phyloP scores from a whole-genome alignment of 331 rosid species.

The Phaseolus coccineus region DNA sequence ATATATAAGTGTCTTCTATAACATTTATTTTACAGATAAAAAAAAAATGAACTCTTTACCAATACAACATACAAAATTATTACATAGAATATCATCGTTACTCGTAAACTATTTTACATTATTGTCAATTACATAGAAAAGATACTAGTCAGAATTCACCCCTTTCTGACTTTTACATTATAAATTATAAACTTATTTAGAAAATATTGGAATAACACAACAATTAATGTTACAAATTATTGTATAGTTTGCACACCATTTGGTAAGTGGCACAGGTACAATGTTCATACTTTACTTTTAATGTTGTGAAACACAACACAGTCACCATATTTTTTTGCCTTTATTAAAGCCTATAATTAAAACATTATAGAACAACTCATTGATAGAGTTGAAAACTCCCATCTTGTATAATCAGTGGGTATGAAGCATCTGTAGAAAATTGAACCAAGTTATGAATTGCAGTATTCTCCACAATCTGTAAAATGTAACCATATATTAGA shows the following conservation, averaged over 20 bases:
- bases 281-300: constrained; percentile 1
- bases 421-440: constrained; percentile 47
- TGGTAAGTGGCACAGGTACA: neutral
- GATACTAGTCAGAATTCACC: neutral
- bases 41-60: too few species aligned
- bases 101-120: neutral
- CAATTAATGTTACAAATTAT: neutral
- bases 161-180: neutral
- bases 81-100: neutral
- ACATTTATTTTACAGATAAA: too few species aligned
- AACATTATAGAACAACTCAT: constrained; percentile 20
- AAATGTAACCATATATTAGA: neutral
- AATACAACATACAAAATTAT: neutral
- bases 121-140: neutral
- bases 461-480: constrained; percentile 68
- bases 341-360: constrained; percentile 9
- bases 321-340: neutral
- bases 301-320: constrained; percentile 1
- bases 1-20: too few species aligned
- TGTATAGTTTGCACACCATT: constrained; percentile 17
- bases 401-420: constrained; percentile 64
- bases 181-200: neutral
- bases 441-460: constrained; percentile 52
- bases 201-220: neutral
- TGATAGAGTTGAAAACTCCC: constrained; percentile 60